Conservation (phyloP, 73 alveolate genomes). For the Paramecium tetraurelia region DNA sequence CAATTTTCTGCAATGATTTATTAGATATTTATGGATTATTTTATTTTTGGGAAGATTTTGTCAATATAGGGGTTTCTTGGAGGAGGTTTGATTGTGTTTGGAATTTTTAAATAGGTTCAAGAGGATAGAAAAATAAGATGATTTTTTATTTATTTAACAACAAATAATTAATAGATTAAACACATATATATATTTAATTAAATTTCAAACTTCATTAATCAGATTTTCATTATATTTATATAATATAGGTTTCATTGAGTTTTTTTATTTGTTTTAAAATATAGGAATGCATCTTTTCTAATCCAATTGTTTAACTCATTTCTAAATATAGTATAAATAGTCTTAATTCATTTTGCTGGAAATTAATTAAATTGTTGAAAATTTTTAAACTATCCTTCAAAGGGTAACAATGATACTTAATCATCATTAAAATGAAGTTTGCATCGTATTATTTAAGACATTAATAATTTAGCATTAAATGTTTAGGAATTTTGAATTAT, state of each 20-base stretch:
- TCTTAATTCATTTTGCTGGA: not conserved
- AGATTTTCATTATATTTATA: not conserved
- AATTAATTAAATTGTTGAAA: not conserved
- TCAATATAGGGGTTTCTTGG: not conserved
- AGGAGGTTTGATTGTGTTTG: not conserved
- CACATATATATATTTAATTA: no score
- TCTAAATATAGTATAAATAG: not conserved
- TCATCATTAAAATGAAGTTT: not conserved
- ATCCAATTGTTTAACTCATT: not conserved
- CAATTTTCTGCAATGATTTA: not conserved
- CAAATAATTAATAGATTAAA: not conserved
- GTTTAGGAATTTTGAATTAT: not conserved
- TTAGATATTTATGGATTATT: not conserved
- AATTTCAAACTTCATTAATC: not conserved
- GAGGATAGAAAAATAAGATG: not conserved
- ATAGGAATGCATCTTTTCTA: not conserved
- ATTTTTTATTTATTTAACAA: not conserved
- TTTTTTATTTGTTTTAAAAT: not conserved
- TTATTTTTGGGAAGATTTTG: not conserved
- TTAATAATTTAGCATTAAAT: not conserved
- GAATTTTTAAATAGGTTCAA: not conserved
- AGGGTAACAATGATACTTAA: not conserved
- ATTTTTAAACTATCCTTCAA: not conserved
- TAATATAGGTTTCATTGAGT: conserved; percentile 4
- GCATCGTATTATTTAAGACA: not conserved